Base-by-base conservation (phyloP, 2,329 filamentous ascomycete species). In the Zasmidium angulare region DNA sequence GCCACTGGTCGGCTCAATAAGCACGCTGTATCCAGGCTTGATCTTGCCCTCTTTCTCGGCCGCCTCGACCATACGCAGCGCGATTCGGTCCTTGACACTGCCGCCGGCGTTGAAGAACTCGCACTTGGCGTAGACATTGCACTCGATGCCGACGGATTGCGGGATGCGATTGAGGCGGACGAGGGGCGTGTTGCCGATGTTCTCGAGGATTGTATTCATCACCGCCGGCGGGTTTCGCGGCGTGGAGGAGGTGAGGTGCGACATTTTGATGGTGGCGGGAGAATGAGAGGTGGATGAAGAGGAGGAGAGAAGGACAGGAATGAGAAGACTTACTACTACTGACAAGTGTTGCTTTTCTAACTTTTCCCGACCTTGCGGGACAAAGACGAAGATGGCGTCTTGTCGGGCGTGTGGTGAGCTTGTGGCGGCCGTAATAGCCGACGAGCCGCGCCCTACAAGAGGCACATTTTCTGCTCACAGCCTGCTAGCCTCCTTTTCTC, bases 1-100 rank as follows among this genome's bases (percentile, higher is more conserved):
- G 56, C 95, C 95, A 72, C 91, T 96, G 50, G 95, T 99, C 10
- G 95, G 95, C 83, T 99, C 95, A 72, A 99, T 99, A 71, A 99
- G 80, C 9, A 74, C 73, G 54, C 92, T 98, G 78, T 98, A 93
- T 58, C 93, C 95, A 24, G 95, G 95, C 83, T 95, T 97, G 78
- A 99, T 97, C 66, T 93, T 87, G 49, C 95, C 95, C 54, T 85
- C 88, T 73, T 86, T 87, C 82, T 99, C 95, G 14, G 95, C 95
- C 75, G 93, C 90, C 78, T 98, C 93, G 63, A 99, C 89, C 95
- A 99, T 99, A 72, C 95, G 90, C 74, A 97, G 80, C 21, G 95
- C 95, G 74, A 99, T 99, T 86, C 89, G 70, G 91, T 98, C 24
- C 91, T 98, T 75, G 92, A 95, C 1, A 81, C 96, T 50, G 89